Base-by-base conservation (phyloP, 2,329 filamentous ascomycete species). In the Hansfordia pulvinata region DNA sequence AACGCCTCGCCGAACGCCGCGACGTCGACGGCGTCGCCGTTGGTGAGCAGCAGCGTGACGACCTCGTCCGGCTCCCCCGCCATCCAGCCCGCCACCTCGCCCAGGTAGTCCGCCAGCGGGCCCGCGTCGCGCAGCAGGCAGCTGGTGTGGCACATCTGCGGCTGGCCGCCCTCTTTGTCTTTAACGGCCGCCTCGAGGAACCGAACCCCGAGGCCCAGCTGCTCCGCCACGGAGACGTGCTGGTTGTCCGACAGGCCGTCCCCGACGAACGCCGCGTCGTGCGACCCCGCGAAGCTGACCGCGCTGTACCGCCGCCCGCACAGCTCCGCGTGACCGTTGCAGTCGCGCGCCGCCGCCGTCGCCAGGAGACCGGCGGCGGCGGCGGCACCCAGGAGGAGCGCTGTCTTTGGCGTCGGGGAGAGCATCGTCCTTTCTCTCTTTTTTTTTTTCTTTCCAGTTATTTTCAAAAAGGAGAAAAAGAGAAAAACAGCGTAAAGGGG, bases 101-200 rank as follows among this genome's bases (percentile, higher is more conserved):
- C 26, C n/a, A 81, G 51, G 37, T 68, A 80, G 4, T 47, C 38
- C 7, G 57, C 47, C 11, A 82, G 51, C 1, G 62, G 46, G 1
- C 76, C 76, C 8, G 55, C 69, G 41, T 78, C 64, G 21, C 73
- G 56, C 20, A 72, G 50, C 25, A 55, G 40, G 47, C 76, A 82
- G 13, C 57, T 58, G 2, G 72, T 77, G 42, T 82, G 76, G 46
- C 76, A 79, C 44, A 76, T 54, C 36, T 72, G 53, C 23, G 78
- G 58, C 2, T 44, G 47, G 15, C 59, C 61, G 29, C 58, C 49
- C 27, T 60, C 48, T 19, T 61, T 50, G 40, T 76, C 75, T 3
- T 72, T 72, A 46, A 79, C 74, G 15, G 62, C 69, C 40, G 76
- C n/a, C n/a, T n/a, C 68, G 9, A 81, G 50, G 36, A 73, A 73